Base-by-base conservation (phyloP, 805 yeast genomes). In the Saturnispora hagleri region DNA sequence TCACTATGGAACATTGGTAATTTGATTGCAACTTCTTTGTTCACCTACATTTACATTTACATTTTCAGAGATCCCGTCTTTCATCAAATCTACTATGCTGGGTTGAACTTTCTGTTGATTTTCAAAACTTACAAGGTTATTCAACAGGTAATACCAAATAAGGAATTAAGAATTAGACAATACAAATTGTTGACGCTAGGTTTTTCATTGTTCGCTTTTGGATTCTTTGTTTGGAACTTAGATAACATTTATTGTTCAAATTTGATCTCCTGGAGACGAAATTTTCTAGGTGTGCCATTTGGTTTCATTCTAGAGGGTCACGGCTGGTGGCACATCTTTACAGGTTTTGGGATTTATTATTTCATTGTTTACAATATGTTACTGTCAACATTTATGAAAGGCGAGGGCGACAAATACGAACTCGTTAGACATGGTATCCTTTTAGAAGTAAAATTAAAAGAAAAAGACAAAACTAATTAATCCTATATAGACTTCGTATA, bases 301-400 rank as follows among this genome's bases (percentile, higher is more conserved):
- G 98, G 98, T 1, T 77, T 89, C 55, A 57, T 91, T 3, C 72
- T 91, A 35, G 98, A 91, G 67, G 85, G 95, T 28, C 98, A 91
- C 62, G 96, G 95, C 24, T 91, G 97, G 97, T 91, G 98, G 98
- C 98, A 91, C 64, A 70, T 86, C 10, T 74, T 86, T 57, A 86
- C 93, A 0, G 95, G 96, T 0, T 71, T 81, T 20, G 96, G 97
- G 2, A 93, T 91, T 10, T 91, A 91, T 67, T 84, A 75, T 64
- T 90, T 88, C 69, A 76, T 90, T 57, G 81, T 86, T 3, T 89
- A 85, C 63, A 76, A 86, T 61, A 90, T 89, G 70, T 79, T 85
- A 56, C 70, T 90, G 55, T 75, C 91, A 58, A 70, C 84, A 33
- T 81, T 83, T 67, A 75, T 88, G 63, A 72, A 73, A 15, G 82